Conservation (phyloP, 2,329 filamentous ascomycete species). For the Aspergillus fumigatiaffinis region DNA sequence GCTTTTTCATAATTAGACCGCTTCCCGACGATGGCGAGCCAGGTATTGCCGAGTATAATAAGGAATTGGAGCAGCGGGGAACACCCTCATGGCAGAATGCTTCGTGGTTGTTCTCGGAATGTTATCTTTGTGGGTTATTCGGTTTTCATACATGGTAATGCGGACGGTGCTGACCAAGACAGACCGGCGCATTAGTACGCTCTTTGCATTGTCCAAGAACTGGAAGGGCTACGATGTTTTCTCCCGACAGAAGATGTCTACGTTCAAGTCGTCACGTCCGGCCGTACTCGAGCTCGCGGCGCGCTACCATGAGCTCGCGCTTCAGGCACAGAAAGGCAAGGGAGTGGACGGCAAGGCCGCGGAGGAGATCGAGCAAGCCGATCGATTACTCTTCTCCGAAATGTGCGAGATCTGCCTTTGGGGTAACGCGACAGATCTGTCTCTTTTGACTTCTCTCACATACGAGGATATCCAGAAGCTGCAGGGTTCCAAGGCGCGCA, state of each 20-base stretch:
- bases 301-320: constrained; percentile 71
- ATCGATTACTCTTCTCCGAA: constrained; percentile 77
- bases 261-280: constrained; percentile 85
- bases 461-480: constrained; percentile 97
- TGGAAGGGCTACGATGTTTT: constrained; percentile 94
- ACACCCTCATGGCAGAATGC: constrained; percentile 76
- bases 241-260: constrained; percentile 80
- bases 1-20: constrained; percentile 49
- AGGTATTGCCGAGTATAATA: constrained; percentile 79
- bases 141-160: background rate
- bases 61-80: constrained; percentile 71
- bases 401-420: constrained; percentile 97
- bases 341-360: constrained; percentile 32
- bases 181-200: constrained; percentile 70
- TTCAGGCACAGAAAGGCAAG: constrained; percentile 58
- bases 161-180: constrained; percentile 20
- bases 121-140: constrained; percentile 66
- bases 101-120: constrained; percentile 88
- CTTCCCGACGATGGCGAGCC: constrained; percentile 70
- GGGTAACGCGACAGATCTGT: constrained; percentile 95
- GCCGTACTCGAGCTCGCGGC: constrained; percentile 77
- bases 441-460: constrained; percentile 79
- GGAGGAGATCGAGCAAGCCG: constrained; percentile 60
- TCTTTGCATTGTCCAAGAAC: constrained; percentile 70
- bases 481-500: constrained; percentile 82